Conservation (phyloP, 2,329 filamentous ascomycete genomes). For the Talaromyces sp. region DNA sequence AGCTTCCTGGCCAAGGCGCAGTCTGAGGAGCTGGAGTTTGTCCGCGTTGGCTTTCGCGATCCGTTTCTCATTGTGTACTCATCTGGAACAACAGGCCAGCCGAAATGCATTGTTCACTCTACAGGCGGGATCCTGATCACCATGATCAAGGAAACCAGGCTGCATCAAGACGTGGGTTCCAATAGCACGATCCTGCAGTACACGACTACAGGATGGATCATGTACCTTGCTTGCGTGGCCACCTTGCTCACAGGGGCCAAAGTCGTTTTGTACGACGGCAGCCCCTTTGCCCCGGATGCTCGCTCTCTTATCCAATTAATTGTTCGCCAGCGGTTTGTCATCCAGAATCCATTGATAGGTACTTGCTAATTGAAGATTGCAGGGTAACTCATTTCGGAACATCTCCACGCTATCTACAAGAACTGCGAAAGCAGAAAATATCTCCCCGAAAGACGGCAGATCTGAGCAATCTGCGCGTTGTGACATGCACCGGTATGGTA, state of each 20-base stretch:
- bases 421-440: constrained; percentile 60
- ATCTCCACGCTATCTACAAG: constrained; percentile 70
- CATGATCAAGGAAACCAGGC: constrained; percentile 52
- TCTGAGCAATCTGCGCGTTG: constrained; percentile 54
- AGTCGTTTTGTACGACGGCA: constrained; percentile 73
- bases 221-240: constrained; percentile 64
- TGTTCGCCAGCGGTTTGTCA: constrained; percentile 46
- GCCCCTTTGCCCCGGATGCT: constrained; percentile 67
- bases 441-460: constrained; percentile 58
- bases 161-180: constrained; percentile 45
- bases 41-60: constrained; percentile 62
- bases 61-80: constrained; percentile 74
- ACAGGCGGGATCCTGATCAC: constrained; percentile 33
- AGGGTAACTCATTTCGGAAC: constrained; percentile 67
- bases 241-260: constrained; percentile 56
- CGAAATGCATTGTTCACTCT: constrained; percentile 81
- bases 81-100: constrained; percentile 73
- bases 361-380: not conserved
- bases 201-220: constrained; percentile 78
- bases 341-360: not conserved
- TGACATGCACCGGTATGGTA: constrained; percentile 76
- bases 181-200: constrained; percentile 50
- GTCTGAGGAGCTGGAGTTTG: constrained; percentile 45
- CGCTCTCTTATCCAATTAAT: constrained; percentile 58
- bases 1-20: constrained; percentile 30